These are phyloP conservation scores for Metschnikowia kofuensis DNA, from an alignment of 805 yeast genomes.

Conservation along the genomic window DNA sequence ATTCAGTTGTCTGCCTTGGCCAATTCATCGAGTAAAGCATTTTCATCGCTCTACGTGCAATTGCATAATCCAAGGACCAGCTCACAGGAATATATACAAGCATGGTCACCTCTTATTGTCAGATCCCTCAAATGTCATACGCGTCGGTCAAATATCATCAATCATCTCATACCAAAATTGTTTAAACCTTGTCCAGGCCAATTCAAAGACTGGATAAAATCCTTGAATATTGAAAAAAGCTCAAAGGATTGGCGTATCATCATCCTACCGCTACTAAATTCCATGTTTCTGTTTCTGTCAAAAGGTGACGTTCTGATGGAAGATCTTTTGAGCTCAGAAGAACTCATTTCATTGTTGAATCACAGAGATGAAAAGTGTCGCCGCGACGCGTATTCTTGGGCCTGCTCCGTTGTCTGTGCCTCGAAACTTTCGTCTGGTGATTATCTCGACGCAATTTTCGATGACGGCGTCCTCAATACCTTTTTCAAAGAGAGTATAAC, in stretches of 20 bases:
- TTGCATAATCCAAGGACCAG: slow-evolving; percentile 12
- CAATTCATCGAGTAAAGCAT: slow-evolving; percentile 60
- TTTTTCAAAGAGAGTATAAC: slow-evolving; percentile 10
- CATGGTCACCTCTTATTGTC: slow-evolving; percentile 48
- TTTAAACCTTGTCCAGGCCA: slow-evolving; percentile 51
- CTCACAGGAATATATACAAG: slow-evolving; percentile 44
- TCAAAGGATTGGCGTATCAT: slow-evolving; percentile 5
- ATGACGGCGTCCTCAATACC: slow-evolving; percentile 35
- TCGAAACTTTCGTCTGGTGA: slow-evolving; percentile 52
- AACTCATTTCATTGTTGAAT: slow-evolving; percentile 40
- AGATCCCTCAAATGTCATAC: slow-evolving; percentile 29
- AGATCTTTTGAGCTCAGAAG: slow-evolving; percentile 2
- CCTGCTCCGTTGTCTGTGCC: slow-evolving; percentile 59
- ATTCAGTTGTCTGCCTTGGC: slow-evolving; percentile 63
- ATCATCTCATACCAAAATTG: slow-evolving; percentile 61
- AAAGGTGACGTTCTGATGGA: slow-evolving; percentile 9
- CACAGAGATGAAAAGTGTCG: slow-evolving; percentile 43
- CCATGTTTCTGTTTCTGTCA: slow-evolving; percentile 6
- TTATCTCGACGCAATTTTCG: slow-evolving; percentile 43
- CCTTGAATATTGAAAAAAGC: slow-evolving; percentile 4
- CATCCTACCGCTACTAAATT: slow-evolving; percentile 12
- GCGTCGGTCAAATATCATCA: slow-evolving; percentile 47
- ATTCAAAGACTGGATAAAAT: slow-evolving; percentile 36
- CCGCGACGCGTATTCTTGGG: slow-evolving; percentile 55
- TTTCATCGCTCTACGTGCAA: slow-evolving; percentile 32